Evolutionary conservation across 495 filamentous ascomycete genomes (phyloP), one percentile per base, ranked within the genome.

Genomic region (Neurospora sp.): DNA sequence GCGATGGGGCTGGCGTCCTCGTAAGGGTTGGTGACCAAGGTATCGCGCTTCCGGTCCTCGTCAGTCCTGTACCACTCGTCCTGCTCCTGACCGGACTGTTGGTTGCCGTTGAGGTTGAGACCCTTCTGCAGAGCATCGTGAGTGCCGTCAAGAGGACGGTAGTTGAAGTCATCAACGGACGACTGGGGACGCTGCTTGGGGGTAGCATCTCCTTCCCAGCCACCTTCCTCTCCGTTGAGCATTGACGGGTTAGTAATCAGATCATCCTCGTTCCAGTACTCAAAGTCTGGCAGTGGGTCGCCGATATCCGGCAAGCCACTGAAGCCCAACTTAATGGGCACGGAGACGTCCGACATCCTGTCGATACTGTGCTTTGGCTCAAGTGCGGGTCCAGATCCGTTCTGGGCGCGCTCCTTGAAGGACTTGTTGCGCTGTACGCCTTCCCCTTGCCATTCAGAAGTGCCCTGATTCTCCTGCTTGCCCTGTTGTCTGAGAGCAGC

Each of bases 351-450:
- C 12, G 68, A 73, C 27, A 91, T 89, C 65, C 88, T 85, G 59
- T 92, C 88, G 41, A 93, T 83, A 76, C 92, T 94, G 73, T 92
- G 91, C n/a, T 88, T 88, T n/a, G 92, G 91, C 12, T 92, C 93
- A 35, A 86, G 85, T 27, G 87, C 85, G n/a, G 85, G 83, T 65
- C 79, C 79, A 40, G 80, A 80, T 0, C 82, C 83, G 61, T 85
- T 83, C 75, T 82, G 79, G 3, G 86, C 83, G 69, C 86, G 85
- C 72, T 89, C 86, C 74, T 87, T 88, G 79, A 89, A 89, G 12
- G 87, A 89, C 70, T 80, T 81, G 73, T 85, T 84, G 74, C 83
- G 81, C 41, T 78, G 74, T 14, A 85, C 79, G n/a, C 83, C 84
- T 77, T 74, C 14, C 70, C 77, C 0, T 71, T 71, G 7, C 78